Base-by-base conservation (phyloP, 345 rosid genomes). In the Bruguiera sexangula region DNA sequence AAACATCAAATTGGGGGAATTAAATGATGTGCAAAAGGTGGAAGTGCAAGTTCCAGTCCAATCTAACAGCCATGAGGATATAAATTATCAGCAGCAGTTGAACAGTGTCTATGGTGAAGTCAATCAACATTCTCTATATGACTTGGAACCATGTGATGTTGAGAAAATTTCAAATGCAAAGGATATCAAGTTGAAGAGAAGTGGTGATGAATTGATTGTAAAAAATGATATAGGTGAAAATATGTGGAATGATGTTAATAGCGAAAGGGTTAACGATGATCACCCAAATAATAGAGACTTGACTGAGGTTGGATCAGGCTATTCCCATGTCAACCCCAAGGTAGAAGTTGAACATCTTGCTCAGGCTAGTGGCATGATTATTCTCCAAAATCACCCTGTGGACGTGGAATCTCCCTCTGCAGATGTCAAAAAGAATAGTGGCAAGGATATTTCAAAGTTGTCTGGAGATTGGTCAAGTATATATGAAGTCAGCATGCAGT, bases 11-110 rank as follows among this genome's bases (percentile, higher is more conserved):
- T 60, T 71, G 34, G 58, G 75, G 54, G 70, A 70, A 30, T 46
- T 16, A 52, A 74, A 65, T 24, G 69, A 36, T 72, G 29, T 60
- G 69, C 71, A 24, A 64, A 76, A 74, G 67, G 69, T 73, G 72
- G 73, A 71, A 65, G 52, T 59, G 46, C 62, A 71, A 66, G 73
- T 39, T 52, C 71, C 68, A 37, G 61, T 24, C 65, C 63, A 72
- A 57, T 66, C 76, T 61, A 8, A 65, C 66, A 80, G 66, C 62
- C 50, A 63, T 78, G 82, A 73, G 53, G 69, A 9, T 36, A 55
- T 62, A 67, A 76, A 77, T 32, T 65, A 57, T 62, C 71, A 62
- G 81, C 80, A 62, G 65, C 78, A 74, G 69, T 62, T 74, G 73
- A 76, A 54, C 30, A 48, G 34, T 48, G 54, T 21, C 63, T 65